Evolutionary conservation across 495 filamentous ascomycete genomes (phyloP).

Genomic region (Neohortaea acidophila): DNA sequence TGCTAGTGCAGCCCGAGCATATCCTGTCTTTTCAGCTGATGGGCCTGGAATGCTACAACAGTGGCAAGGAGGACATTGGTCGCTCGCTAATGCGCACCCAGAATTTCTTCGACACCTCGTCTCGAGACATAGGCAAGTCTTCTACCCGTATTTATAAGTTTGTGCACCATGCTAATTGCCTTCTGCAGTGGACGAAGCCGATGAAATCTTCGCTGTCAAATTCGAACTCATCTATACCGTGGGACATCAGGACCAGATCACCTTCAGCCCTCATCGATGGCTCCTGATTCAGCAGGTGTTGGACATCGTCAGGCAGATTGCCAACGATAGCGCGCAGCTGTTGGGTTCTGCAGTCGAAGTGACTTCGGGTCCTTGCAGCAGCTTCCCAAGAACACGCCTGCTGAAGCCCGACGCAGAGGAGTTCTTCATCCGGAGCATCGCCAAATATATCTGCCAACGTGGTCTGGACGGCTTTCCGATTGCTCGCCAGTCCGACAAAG

Average conservation of each 20-base stretch:
- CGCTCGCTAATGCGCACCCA: conserved; percentile 14
- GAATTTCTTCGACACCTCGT: conserved; percentile 15
- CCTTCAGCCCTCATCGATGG: conserved; percentile 48
- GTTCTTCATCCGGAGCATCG: conserved; percentile 21
- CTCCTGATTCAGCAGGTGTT: conserved; percentile 40
- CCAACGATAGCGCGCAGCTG: conserved; percentile 10
- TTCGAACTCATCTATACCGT: conserved; percentile 46
- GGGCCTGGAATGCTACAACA: conserved; percentile 36
- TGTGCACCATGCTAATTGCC: too few species aligned
- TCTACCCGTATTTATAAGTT: too few species aligned
- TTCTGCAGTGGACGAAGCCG: conserved; percentile 26
- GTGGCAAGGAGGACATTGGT: conserved; percentile 16
- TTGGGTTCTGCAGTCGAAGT: conserved; percentile 26
- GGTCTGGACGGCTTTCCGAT: conserved; percentile 32
- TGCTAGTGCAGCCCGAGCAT: conserved; percentile 54
- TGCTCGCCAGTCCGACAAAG: conserved; percentile 24
- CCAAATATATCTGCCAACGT: conserved; percentile 25
- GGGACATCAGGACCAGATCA: conserved; percentile 39
- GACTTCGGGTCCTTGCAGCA: conserved; percentile 21
- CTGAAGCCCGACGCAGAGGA: conserved; percentile 26
- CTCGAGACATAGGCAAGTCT: conserved; percentile 24
- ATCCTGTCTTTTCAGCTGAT: conserved; percentile 53
- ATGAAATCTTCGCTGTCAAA: conserved; percentile 21
- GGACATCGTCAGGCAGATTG: conserved; percentile 26
- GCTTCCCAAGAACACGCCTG: conserved; percentile 35